Evolutionary conservation across 345 rosid species (phyloP), one percentile per base, ranked within the genome.

Genomic region (Laguncularia racemosa): DNA sequence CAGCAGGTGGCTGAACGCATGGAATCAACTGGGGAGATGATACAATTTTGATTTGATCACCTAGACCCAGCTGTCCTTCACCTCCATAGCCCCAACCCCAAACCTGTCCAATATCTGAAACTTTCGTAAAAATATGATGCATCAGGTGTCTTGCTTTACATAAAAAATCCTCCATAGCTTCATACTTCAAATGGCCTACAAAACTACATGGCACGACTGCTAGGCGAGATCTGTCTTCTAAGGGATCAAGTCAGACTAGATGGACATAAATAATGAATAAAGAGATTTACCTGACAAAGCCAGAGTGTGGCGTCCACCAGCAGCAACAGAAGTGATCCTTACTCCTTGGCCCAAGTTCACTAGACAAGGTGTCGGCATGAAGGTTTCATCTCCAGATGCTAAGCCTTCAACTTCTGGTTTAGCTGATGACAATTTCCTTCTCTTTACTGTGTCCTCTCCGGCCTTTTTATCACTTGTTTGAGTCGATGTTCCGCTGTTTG

Each of bases 31-130:
- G 91, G 45, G 92, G 95, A 64, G 93, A 76, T n/a, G 95, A 77
- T 63, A 90, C 88, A 83, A 78, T 79, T 78, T 77, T 83, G 61
- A 87, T 76, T 66, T 85, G 74, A 38, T 95, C 76, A 47, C 93
- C 97, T 83, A 87, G 63, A 70, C 95, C 97, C 49, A 90, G 80
- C 67, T 86, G 95, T 57, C 97, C 95, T 76, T 90, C 95, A 16
- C 95, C 97, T 73, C 95, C 95, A 71, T 87, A 87, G 77, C 95
- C 97, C 97, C 97, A 87, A 72, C 95, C 95, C 97, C 93, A 90
- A 28, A 90, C 92, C 86, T 90, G 95, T 70, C 95, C 97, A 68
- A 80, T 58, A 87, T 87, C 92, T 90, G 93, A 78, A 90, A 82
- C 88, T 75, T 74, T 60, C 73, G 81, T 68, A 84, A 80, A 76